A percentile compares a stretch with the other conserved stretches of the same genome.
phyloP scores from a whole-genome alignment of 2,329 filamentous ascomycete genomes.

The Coniochaeta ligniaria region DNA sequence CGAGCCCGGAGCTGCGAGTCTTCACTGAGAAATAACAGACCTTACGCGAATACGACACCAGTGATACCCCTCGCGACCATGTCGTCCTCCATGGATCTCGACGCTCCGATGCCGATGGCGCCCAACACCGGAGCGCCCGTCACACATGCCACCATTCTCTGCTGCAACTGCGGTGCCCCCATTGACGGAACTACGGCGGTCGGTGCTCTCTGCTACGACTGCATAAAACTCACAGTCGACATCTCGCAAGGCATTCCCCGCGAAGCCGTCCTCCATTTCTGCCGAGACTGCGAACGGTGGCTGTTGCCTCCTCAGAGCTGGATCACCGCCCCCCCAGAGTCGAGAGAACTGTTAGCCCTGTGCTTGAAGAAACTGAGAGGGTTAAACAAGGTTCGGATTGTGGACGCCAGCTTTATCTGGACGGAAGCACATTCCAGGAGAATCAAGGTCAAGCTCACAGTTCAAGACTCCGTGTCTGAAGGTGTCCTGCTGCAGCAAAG shows the following conservation, averaged over 20 bases:
- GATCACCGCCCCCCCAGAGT: conserved; percentile 80
- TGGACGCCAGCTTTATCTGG: conserved; percentile 96
- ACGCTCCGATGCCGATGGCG: conserved; percentile 21
- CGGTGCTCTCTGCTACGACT: conserved; percentile 91
- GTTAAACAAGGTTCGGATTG: conserved; percentile 83
- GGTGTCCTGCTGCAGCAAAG: conserved; percentile 75
- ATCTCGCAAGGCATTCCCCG: conserved; percentile 87
- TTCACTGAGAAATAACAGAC: not conserved
- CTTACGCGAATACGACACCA: not conserved
- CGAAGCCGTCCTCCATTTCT: conserved; percentile 85
- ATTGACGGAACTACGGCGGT: conserved; percentile 86
- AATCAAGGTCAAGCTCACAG: conserved; percentile 90
- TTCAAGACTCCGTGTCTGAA: conserved; percentile 63
- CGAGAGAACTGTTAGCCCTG: conserved; percentile 83
- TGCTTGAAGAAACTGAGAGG: conserved; percentile 85
- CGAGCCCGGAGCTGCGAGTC: not conserved
- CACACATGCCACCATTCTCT: conserved; percentile 59
- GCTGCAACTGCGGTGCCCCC: conserved; percentile 93
- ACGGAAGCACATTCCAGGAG: conserved; percentile 93
- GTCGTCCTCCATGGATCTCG: conserved; percentile 21
- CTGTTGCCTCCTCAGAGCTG: conserved; percentile 79
- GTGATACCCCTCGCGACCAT: not conserved
- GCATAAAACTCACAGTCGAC: conserved; percentile 89
- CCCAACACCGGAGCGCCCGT: conserved; percentile 14
- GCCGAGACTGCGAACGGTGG: conserved; percentile 92